Base-by-base conservation (phyloP, 306 rosid species). In the Lagenaria siceraria region DNA sequence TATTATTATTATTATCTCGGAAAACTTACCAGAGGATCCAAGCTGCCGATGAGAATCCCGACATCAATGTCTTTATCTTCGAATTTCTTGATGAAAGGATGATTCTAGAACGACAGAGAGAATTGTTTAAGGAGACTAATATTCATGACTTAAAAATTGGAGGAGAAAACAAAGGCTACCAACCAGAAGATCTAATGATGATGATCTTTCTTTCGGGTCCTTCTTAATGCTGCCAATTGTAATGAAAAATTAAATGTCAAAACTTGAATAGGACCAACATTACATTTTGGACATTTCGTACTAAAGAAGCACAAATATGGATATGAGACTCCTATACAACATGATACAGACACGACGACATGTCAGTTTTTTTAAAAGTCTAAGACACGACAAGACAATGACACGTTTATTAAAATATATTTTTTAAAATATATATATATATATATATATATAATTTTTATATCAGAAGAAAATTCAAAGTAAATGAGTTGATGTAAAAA, bases 31-130 rank as follows among this genome's bases (percentile, higher is more conserved):
- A 98, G 99, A 64, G 99, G 88, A 77, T 96, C 98, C 93, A 96
- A 81, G 86, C 93, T 87, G 60, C 93, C 90, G 8, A 96, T 96
- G 79, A 92, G 89, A 79, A 89, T 96, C 79, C 86, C 99, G 12
- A 92, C 91, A 80, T 96, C 98, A 31, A 96, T 88, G 81, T 96
- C 99, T 86, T 89, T 89, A 83, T 92, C 91, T 85, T 95, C 98
- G 42, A 95, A 96, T 90, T 96, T 96, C 80, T 96, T 92, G 74
- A 96, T 96, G 84, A 96, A 96, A 48, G 99, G 96, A 81, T 96
- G 99, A 75, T 42, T 79, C 99, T 96, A 92, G 59, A 86, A 85
- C n/a, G 59, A 76, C 59, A 81, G 64, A 33, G 74, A 21, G 79
- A 83, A 60, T 78, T 61, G 70, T 31, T 40, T 46, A 78, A 55